phyloP scores from a whole-genome alignment of 805 yeast species.

The Starmerella potacharoeniae region DNA sequence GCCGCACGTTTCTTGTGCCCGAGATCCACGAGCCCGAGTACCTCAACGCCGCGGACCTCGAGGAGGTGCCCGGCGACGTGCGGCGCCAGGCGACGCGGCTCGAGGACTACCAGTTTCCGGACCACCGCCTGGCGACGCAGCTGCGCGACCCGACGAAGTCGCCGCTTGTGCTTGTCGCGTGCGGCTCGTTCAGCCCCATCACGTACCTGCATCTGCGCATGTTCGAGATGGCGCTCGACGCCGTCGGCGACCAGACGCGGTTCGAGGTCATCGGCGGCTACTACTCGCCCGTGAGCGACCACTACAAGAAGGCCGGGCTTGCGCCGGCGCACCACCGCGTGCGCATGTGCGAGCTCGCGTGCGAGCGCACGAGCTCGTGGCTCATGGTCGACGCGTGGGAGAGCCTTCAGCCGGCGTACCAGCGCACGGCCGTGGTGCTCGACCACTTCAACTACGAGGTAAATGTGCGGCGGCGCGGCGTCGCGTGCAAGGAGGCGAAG shows the following conservation, averaged over 20 bases:
- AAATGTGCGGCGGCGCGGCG: constrained; percentile 81
- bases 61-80: constrained; percentile 93
- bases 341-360: constrained; percentile 95
- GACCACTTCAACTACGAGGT: constrained; percentile 96
- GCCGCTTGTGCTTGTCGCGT: constrained; percentile 90
- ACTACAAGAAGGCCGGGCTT: constrained; percentile 83
- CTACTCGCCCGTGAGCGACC: constrained; percentile 84
- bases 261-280: constrained; percentile 95
- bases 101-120: constrained; percentile 67
- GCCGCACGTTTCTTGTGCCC: constrained; percentile 22
- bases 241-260: constrained; percentile 79
- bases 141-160: constrained; percentile 63
- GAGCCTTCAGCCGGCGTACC: constrained; percentile 77
- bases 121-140: constrained; percentile 65
- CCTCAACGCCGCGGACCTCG: constrained; percentile 66
- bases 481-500: constrained; percentile 34
- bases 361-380: constrained; percentile 95
- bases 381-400: constrained; percentile 99
- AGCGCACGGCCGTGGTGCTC: constrained; percentile 87
- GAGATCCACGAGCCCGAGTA: constrained; percentile 25
- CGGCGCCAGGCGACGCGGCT: constrained; percentile 71
- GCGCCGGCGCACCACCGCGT: constrained; percentile 86
- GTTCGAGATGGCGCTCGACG: constrained; percentile 98
- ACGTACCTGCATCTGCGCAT: constrained; percentile 89
- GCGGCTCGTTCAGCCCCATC: constrained; percentile 94